Percentiles rank a stretch among this genome's conserved stretches.
Conservation (phyloP, 345 rosid genomes). For the Microthlaspi erraticum region DNA sequence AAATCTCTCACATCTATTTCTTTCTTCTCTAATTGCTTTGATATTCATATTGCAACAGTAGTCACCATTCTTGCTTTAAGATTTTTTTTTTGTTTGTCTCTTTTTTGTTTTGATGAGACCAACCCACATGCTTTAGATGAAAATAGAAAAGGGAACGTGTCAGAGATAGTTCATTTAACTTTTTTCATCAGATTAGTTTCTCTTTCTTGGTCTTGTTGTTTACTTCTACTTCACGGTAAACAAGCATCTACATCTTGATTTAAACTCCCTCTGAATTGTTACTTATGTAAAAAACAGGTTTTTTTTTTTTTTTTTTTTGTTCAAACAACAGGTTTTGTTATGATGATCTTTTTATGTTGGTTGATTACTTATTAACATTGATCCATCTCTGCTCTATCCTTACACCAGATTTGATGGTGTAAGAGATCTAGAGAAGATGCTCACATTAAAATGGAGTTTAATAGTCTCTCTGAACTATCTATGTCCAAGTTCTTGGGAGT, state of each 20-base stretch:
- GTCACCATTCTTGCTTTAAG: no score
- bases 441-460: slow-evolving; percentile 50
- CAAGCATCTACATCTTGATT: not conserved
- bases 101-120: no score
- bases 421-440: slow-evolving; percentile 41
- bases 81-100: no score
- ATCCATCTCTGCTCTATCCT: slow-evolving; percentile 21
- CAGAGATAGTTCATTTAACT: not conserved
- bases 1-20: no score
- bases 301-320: no score
- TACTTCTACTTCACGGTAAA: no score
- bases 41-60: no score
- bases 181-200: no score
- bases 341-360: not conserved
- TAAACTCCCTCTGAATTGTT: not conserved
- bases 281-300: not conserved
- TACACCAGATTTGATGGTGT: slow-evolving; percentile 33
- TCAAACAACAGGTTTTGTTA: not conserved
- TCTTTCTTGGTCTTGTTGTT: no score
- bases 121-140: no score
- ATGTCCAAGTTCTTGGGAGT: slow-evolving; percentile 50
- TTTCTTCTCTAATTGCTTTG: no score
- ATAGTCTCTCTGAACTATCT: slow-evolving; percentile 52
- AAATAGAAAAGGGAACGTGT: not conserved
- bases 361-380: slow-evolving; percentile 19